Evolutionary conservation across 179 eudicot genomes (phyloP), one percentile per base, ranked within the genome.

Genomic region (Sideroxylon spinosum): DNA sequence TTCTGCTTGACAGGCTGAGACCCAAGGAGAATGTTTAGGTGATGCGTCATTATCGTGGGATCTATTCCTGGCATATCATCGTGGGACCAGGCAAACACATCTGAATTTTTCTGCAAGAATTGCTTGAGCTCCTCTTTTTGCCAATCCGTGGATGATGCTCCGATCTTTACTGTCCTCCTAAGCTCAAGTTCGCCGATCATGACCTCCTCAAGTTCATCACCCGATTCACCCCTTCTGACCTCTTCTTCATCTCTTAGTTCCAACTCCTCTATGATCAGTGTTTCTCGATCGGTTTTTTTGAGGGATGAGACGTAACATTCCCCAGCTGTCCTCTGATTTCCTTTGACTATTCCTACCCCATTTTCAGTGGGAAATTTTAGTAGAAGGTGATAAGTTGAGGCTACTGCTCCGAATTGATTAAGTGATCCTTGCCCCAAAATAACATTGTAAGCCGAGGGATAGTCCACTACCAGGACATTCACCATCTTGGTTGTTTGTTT

Each of bases 141-240:
- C 8, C 0, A 4, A 9, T 12, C 9, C 3, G 4, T 16, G 0
- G 13, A 3, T 5, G 0, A 7, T 3, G 4, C 0, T 4, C 44
- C 4, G 14, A 11, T 26, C 69, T 26, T 65, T 0, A 0, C 9
- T 9, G 52, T 4, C 4, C 52, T 9, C 6, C 52, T 9, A 4
- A 4, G 52, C 52, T 48, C 52, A 4, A 9, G 52, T 48, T 9
- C 52, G 52, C 9, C 52, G 9, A 4, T 48, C 52, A n/a, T 28
- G 37, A 1, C 9, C 7, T 13, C 1, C 0, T 25, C 0, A 1
- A 0, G 8, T 2, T 0, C 0, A 0, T 0, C 6, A 20, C 1
- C 7, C 0, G 11, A 49, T 3, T 32, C 10, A 1, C 70, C 22
- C 4, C 16, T 29, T 16, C 11, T 17, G n/a, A n/a, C n/a, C n/a